Evolutionary conservation across 306 rosid species (phyloP), one percentile per base, ranked within the genome.

Genomic region (Cicer cuneatum): DNA sequence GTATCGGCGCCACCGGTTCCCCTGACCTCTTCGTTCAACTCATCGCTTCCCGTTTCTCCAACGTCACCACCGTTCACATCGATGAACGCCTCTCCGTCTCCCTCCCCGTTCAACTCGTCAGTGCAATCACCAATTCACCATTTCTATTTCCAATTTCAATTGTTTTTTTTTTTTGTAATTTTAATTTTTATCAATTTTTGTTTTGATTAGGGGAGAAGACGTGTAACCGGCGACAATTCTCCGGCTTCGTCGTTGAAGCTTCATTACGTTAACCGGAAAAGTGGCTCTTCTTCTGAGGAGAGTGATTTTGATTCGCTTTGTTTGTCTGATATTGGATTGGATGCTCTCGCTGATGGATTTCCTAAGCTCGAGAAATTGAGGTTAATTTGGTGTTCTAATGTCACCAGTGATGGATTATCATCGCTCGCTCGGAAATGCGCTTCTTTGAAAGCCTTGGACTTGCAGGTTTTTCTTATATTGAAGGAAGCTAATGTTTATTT

Each of bases 351-450:
- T 1, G 78, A 85, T 62, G 92, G 96, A n/a, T 92, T 90, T 78
- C 87, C 89, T 0, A 92, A 94, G 51, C 92, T 94, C 7, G 90
- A 90, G 75, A 92, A 78, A 77, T 62, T 94, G 85, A 90, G 86
- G 86, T 85, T 94, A 51, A 90, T 94, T 45, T 94, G 97, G 98
- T 92, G 97, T 86, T 90, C 96, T 45, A 87, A 82, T 24, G 88
- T 92, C 62, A 86, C 95, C 7, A 89, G 92, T 67, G 47, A 49
- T 2, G 98, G 97, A 7, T 83, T 94, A 66, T 62, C 72, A 7
- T 89, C 93, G 13, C 82, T 92, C 0, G 93, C 96, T 39, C 76
- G 43, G 3, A 85, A 85, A 84, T 92, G 97, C 51, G 64, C 69
- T 11, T 66, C 38, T 46, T 78, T 94, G 82, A 94, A 86, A 47